These are phyloP conservation scores for Paxillus rubicundulus DNA, from an alignment of 768 basidiomycete species.

Conservation along the genomic window DNA sequence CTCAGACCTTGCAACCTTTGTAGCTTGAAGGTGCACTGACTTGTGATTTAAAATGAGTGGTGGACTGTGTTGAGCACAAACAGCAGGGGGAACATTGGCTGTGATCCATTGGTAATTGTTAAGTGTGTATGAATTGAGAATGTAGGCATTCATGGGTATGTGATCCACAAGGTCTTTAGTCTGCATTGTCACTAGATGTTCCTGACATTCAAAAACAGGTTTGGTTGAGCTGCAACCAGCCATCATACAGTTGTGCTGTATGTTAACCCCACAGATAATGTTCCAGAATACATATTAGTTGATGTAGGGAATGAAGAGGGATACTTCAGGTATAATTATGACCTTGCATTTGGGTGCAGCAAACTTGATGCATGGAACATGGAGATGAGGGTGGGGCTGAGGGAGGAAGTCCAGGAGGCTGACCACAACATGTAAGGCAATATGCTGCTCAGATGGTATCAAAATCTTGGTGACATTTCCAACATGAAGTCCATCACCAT, in stretches of 20 bases:
- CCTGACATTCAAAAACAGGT: not conserved
- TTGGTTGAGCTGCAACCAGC: not conserved
- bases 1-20: no score
- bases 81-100: no score
- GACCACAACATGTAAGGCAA: not conserved
- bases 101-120: not conserved
- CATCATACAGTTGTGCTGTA: not conserved
- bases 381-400: not conserved
- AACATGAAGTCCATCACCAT: not conserved
- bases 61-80: no score
- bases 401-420: constrained; percentile 2
- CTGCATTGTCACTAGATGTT: not conserved
- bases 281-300: not conserved
- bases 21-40: no score
- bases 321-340: no score
- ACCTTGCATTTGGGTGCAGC: no score
- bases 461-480: not conserved
- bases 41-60: no score
- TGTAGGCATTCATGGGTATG: not conserved
- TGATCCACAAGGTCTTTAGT: not conserved
- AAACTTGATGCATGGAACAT: no score
- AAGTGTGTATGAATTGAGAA: not conserved
- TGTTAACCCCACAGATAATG: not conserved
- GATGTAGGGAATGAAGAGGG: no score
- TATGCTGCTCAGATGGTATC: not conserved